phyloP scores from a whole-genome alignment of 169 alveolate genomes.

The Toxoplasma gondii region DNA sequence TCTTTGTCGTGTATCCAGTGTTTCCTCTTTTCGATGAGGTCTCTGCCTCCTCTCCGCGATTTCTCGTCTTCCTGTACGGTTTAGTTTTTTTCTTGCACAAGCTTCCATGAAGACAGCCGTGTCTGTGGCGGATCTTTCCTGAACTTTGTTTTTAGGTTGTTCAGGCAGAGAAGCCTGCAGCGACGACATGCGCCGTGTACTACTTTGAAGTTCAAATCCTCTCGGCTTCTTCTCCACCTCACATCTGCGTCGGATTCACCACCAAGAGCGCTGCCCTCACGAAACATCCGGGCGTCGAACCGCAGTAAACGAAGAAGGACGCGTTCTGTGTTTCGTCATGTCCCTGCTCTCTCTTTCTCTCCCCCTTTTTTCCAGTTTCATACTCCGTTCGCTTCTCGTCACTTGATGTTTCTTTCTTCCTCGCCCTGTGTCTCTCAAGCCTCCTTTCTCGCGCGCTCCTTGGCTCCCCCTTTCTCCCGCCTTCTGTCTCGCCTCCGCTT shows the following conservation, averaged over 20 bases:
- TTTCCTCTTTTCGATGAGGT: no score
- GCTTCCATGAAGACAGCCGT: neutral
- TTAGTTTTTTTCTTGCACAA: neutral
- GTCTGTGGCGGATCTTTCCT: neutral
- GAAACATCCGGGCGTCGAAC: constrained; percentile 81
- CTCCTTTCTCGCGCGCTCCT: neutral
- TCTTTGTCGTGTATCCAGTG: no score
- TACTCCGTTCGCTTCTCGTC: neutral
- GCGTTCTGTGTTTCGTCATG: neutral
- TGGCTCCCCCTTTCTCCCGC: neutral
- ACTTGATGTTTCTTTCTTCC: neutral
- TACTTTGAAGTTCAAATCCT: constrained; percentile 81
- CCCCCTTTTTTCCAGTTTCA: neutral
- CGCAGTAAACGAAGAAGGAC: constrained; percentile 40
- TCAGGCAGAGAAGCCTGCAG: constrained; percentile 79
- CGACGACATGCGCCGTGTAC: constrained; percentile 78
- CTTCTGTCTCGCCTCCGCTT: neutral
- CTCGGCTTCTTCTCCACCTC: constrained; percentile 70
- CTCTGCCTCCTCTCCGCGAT: no score
- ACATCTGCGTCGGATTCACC: constrained; percentile 82
- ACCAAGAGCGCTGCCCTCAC: constrained; percentile 73
- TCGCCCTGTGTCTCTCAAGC: neutral
- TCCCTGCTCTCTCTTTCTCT: no score
- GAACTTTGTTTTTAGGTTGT: constrained; percentile 69
- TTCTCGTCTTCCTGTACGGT: neutral